Evolutionary conservation across 169 alveolate species (phyloP).

Genomic region (Babesia bigemina): DNA sequence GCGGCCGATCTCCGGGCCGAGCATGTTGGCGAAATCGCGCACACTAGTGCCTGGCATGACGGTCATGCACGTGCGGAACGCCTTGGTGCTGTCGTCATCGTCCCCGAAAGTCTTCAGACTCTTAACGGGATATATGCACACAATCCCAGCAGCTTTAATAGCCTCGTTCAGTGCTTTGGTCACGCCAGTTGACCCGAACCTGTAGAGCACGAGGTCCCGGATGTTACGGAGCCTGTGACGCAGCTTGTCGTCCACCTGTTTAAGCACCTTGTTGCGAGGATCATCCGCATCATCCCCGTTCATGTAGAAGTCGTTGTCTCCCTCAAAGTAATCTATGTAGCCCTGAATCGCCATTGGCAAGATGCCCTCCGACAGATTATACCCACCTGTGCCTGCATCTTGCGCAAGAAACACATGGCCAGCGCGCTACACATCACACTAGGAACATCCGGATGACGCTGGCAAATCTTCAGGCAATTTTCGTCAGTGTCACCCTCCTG

Average conservation of each 20-base stretch:
- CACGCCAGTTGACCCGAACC: constrained; percentile 80
- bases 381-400: constrained; percentile 66
- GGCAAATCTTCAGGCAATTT: constrained; percentile 51
- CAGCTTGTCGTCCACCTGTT: constrained; percentile 71
- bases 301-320: constrained; percentile 43
- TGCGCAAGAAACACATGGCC: constrained; percentile 70
- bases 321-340: constrained; percentile 53
- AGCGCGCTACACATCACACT: constrained; percentile 69
- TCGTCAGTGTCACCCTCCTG: constrained; percentile 70
- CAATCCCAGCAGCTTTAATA: constrained; percentile 61
- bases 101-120: constrained; percentile 43
- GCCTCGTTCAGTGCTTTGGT: constrained; percentile 73
- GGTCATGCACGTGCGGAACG: constrained; percentile 75
- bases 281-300: constrained; percentile 55
- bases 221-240: constrained; percentile 66
- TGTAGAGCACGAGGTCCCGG: constrained; percentile 74
- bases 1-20: constrained; percentile 64
- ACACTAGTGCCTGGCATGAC: constrained; percentile 71
- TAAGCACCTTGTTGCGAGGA: constrained; percentile 39
- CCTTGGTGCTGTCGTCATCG: constrained; percentile 45
- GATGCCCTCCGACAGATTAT: background rate
- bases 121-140: constrained; percentile 76
- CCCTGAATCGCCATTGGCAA: constrained; percentile 10
- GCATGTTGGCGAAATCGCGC: constrained; percentile 56
- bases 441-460: constrained; percentile 50